These are phyloP conservation scores for Alnus glutinosa DNA, from an alignment of 306 rosid genomes.

Conservation along the genomic window DNA sequence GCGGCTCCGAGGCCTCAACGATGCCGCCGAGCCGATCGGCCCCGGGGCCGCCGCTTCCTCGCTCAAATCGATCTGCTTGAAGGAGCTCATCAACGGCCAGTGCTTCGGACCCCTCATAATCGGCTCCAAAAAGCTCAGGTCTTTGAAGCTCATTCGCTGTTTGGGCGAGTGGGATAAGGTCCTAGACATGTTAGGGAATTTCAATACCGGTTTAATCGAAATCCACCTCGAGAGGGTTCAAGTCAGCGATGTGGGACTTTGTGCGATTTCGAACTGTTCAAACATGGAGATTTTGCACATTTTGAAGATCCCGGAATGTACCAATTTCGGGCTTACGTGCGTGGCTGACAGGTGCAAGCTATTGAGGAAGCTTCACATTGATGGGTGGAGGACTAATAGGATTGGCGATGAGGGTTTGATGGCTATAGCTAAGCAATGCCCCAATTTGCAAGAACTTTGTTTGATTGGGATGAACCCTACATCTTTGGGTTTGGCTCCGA, in stretches of 20 bases:
- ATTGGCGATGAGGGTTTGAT: slow-evolving; percentile 76
- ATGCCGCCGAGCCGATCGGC: slow-evolving; percentile 40
- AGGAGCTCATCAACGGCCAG: slow-evolving; percentile 67
- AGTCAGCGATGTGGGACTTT: slow-evolving; percentile 73
- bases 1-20: slow-evolving; percentile 66
- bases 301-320: slow-evolving; percentile 67
- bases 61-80: slow-evolving; percentile 59
- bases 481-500: slow-evolving; percentile 40
- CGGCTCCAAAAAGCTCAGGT: slow-evolving; percentile 57
- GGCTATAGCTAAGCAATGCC: slow-evolving; percentile 57
- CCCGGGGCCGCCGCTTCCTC: slow-evolving; percentile 44
- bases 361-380: slow-evolving; percentile 78
- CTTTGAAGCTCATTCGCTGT: slow-evolving; percentile 66
- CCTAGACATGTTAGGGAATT: slow-evolving; percentile 44
- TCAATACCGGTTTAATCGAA: slow-evolving; percentile 47
- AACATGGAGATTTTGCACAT: slow-evolving; percentile 64
- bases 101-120: slow-evolving; percentile 62
- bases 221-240: slow-evolving; percentile 80
- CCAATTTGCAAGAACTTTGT: slow-evolving; percentile 75
- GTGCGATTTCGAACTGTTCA: slow-evolving; percentile 52
- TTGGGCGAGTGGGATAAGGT: slow-evolving; percentile 79
- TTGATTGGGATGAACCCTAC: slow-evolving; percentile 76
- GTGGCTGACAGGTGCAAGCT: slow-evolving; percentile 64
- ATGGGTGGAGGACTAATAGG: slow-evolving; percentile 81
- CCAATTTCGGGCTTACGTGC: slow-evolving; percentile 53